Evolutionary conservation across 768 basidiomycete genomes (phyloP).

Genomic region (Pholiota molesta): DNA sequence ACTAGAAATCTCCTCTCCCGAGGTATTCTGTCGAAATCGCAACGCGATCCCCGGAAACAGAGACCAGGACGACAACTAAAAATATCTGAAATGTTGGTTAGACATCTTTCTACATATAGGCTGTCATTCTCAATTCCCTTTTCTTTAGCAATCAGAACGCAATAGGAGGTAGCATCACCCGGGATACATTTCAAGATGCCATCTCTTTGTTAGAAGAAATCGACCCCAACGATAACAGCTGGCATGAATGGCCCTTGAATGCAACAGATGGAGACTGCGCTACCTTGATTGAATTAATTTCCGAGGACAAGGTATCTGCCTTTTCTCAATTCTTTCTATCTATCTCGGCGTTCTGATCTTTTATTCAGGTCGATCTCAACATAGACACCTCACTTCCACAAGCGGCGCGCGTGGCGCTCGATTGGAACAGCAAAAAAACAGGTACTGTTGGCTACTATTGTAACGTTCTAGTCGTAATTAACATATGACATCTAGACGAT

Average conservation of each 20-base stretch:
- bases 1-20: conserved; percentile 63
- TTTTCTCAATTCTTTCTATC: neutral
- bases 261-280: conserved; percentile 84
- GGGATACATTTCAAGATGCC: conserved; percentile 76
- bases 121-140: neutral
- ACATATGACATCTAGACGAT: conserved; percentile 57
- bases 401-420: conserved; percentile 55
- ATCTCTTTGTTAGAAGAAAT: conserved; percentile 58
- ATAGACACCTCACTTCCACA: conserved; percentile 68
- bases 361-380: conserved; percentile 65
- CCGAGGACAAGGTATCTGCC: conserved; percentile 66
- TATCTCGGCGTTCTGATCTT: neutral
- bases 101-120: neutral
- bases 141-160: conserved; percentile 64
- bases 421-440: conserved; percentile 91
- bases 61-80: conserved; percentile 76
- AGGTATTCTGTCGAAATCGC: conserved; percentile 66
- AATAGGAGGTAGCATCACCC: conserved; percentile 62
- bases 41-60: conserved; percentile 62
- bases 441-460: conserved; percentile 44
- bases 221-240: conserved; percentile 49
- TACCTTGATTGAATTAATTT: conserved; percentile 78
- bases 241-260: conserved; percentile 80
- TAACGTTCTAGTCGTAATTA: neutral
- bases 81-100: conserved; percentile 68